Base-by-base conservation (phyloP, 148 eudicot species). In the Vaccinium corymbosum region DNA sequence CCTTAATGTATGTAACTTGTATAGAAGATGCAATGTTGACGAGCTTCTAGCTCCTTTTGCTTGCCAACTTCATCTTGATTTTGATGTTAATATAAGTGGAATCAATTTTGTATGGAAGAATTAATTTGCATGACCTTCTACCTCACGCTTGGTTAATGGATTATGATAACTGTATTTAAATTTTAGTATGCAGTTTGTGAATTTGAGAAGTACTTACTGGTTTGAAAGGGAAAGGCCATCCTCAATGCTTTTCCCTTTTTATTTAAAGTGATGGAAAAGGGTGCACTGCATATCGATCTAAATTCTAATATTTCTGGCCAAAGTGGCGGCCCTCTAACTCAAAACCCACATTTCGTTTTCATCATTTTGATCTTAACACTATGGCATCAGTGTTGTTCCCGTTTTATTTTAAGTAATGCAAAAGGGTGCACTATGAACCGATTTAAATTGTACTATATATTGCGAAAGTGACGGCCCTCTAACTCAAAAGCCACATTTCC, bases 1-100 rank as follows among this genome's bases (percentile, higher is more conserved):
- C 84, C 2, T 70, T 81, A 20, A 66, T 25, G 46, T 29, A 10
- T 71, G 84, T 46, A 71, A 70, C 55, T 70, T 51, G 29, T 62
- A 15, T 38, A 7, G 20, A 14, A 11, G 57, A 32, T 19, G 11
- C 38, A 52, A 19, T 52, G 1, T 68, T 68, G 73, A 27, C 42
- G 8, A 68, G 19, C 73, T 27, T 68, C 42, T 68, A 68, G 17
- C 42, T 68, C 73, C 73, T 68, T 68, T 27, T 29, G 73, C 32
- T 64, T 20, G 20, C 57, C 79, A 29, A 68, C 73, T 53, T 73
- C 35, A 17, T 48, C 20, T 81, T 73, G 3, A 55, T 35, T 27
- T 51, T 17, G 32, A 50, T 55, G 12, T 20, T 38, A 52, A 7
- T 35, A 25, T 38, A 73, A 82, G 56, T 82, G 38, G 79, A 53